Conservation (phyloP, 163 green algal species). For the Volvox carteri region DNA sequence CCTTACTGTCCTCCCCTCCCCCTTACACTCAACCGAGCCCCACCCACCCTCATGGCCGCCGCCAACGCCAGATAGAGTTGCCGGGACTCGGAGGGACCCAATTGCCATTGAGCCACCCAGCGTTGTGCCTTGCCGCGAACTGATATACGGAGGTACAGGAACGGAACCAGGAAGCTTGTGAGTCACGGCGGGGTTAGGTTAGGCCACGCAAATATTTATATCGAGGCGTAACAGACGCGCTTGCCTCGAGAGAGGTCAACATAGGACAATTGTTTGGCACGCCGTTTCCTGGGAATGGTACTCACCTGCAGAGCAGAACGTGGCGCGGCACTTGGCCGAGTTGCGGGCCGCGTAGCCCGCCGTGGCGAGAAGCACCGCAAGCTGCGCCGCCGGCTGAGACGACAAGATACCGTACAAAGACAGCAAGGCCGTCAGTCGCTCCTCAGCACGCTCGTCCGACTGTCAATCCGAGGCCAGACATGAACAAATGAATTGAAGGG, state of each 20-base stretch:
- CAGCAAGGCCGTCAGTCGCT: slow-evolving; percentile 57
- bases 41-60: slow-evolving; percentile 60
- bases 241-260: too few relatives aligned
- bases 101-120: slow-evolving; percentile 55
- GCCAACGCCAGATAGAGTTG: slow-evolving; percentile 65
- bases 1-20: too few relatives aligned
- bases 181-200: too few relatives aligned
- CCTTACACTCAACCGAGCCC: too few relatives aligned
- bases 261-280: too few relatives aligned
- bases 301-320: slow-evolving; percentile 38
- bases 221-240: too few relatives aligned
- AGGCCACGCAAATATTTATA: too few relatives aligned
- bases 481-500: too few relatives aligned
- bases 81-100: slow-evolving; percentile 44
- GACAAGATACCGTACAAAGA: slow-evolving; percentile 58
- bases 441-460: slow-evolving; percentile 63
- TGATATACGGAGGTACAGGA: slow-evolving; percentile 7
- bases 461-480: too few relatives aligned
- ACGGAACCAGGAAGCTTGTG: too few relatives aligned
- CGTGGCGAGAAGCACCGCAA: slow-evolving; percentile 54
- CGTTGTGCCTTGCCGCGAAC: slow-evolving; percentile 56
- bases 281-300: too few relatives aligned
- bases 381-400: slow-evolving; percentile 22
- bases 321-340: neutral
- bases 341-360: slow-evolving; percentile 51